These are phyloP conservation scores for Xerocomellus dryophilus DNA, from an alignment of 768 basidiomycete genomes.

Conservation along the genomic window DNA sequence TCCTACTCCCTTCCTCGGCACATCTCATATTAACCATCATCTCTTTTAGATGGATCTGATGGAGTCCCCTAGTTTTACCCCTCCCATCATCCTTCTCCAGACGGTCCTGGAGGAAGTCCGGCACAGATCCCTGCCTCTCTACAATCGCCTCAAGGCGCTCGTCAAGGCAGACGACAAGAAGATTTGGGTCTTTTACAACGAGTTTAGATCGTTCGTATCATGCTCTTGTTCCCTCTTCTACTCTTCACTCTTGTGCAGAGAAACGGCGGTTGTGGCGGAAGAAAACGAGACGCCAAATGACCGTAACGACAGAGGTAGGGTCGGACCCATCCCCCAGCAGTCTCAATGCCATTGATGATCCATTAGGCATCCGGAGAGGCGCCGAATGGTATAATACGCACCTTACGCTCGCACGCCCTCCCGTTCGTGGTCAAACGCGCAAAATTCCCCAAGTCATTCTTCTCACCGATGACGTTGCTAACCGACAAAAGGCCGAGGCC, in stretches of 20 bases:
- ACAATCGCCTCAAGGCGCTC: slow-evolving; percentile 86
- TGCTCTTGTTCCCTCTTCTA: neutral
- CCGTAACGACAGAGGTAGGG: slow-evolving; percentile 83
- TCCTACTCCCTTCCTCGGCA: neutral
- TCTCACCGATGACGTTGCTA: slow-evolving; percentile 86
- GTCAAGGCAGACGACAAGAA: slow-evolving; percentile 81
- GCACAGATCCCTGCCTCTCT: slow-evolving; percentile 88
- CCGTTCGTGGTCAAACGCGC: slow-evolving; percentile 47
- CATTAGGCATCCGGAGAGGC: slow-evolving; percentile 85
- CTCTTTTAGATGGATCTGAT: slow-evolving; percentile 84
- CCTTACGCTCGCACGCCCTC: slow-evolving; percentile 50
- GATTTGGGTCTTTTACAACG: slow-evolving; percentile 86
- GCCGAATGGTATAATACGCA: slow-evolving; percentile 85
- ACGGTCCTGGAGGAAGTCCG: slow-evolving; percentile 96
- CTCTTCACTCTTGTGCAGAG: slow-evolving; percentile 40
- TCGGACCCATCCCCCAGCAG: neutral
- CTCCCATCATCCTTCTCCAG: slow-evolving; percentile 87
- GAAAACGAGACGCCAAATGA: slow-evolving; percentile 88
- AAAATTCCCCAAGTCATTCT: slow-evolving; percentile 66
- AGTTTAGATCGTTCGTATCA: slow-evolving; percentile 68
- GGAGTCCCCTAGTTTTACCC: slow-evolving; percentile 67
- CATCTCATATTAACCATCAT: slow-evolving; percentile 1
- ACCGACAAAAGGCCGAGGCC: slow-evolving; percentile 69
- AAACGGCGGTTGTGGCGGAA: slow-evolving; percentile 75
- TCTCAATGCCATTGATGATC: neutral